Evolutionary conservation across 805 yeast species (phyloP).

Genomic region (Yamadazyma nakazawae): DNA sequence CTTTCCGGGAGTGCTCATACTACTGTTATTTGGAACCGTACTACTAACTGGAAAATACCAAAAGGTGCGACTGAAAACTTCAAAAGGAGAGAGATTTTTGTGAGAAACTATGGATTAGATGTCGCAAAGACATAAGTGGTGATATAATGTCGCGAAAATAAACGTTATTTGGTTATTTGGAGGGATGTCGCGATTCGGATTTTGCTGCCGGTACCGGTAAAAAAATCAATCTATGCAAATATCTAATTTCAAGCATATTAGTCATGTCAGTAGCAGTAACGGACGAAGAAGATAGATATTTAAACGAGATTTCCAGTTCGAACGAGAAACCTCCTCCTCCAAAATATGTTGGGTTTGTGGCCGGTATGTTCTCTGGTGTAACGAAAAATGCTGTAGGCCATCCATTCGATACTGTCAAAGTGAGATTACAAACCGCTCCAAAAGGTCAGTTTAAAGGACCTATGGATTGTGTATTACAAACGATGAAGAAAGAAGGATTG

Average conservation of each 20-base stretch:
- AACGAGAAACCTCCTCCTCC: conserved; percentile 37
- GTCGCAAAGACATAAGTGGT: not conserved
- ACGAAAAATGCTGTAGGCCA: conserved; percentile 89
- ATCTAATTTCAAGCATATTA: not conserved
- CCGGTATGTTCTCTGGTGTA: conserved; percentile 85
- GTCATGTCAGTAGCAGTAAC: conserved; percentile 24
- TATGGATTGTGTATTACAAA: conserved; percentile 71
- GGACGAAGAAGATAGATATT: conserved; percentile 26
- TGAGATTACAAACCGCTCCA: conserved; percentile 71
- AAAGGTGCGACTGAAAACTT: not conserved
- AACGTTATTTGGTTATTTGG: not conserved
- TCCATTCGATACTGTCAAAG: conserved; percentile 90
- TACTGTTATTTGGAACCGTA: not conserved
- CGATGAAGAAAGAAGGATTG: conserved; percentile 70
- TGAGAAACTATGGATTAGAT: not conserved
- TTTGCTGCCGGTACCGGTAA: conserved; percentile 1
- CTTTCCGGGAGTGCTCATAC: not conserved
- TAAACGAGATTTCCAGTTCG: conserved; percentile 9
- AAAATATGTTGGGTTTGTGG: conserved; percentile 70
- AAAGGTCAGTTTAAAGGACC: conserved; percentile 70
- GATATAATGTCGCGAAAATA: not conserved
- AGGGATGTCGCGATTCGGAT: not conserved
- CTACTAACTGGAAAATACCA: not conserved
- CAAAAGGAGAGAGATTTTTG: not conserved
- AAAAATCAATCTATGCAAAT: not conserved